Conservation (phyloP, 179 eudicot genomes). For the Beta macrorhiza region DNA sequence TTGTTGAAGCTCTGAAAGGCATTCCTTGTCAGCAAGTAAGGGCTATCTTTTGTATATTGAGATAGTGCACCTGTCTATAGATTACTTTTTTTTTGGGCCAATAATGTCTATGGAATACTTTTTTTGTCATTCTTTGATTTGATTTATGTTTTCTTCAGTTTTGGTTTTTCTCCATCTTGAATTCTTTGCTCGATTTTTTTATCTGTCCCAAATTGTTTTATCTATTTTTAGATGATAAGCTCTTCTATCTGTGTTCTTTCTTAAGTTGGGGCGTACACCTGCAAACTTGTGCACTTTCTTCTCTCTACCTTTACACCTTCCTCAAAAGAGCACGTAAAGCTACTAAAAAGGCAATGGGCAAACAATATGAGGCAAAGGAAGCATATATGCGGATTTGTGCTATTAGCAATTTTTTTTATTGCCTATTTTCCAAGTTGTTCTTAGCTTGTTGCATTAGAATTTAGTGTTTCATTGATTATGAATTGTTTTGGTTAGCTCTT, state of each 20-base stretch:
- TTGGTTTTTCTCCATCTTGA: not conserved
- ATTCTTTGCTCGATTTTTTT: not conserved
- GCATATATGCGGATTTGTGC: no score
- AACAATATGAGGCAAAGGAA: no score
- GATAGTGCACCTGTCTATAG: not conserved
- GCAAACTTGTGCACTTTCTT: no score
- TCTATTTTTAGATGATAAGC: no score
- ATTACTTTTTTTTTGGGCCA: not conserved
- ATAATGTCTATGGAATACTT: not conserved
- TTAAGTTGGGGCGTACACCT: no score
- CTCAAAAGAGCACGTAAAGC: no score
- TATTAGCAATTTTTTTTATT: no score
- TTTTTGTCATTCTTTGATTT: not conserved
- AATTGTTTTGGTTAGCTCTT: not conserved
- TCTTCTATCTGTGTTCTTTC: no score
- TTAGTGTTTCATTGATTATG: not conserved
- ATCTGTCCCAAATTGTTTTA: no score
- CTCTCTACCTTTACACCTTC: no score
- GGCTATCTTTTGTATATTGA: not conserved
- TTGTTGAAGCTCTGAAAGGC: conserved; percentile 79
- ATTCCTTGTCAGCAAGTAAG: conserved; percentile 83
- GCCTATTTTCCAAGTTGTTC: not conserved
- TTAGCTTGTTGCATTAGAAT: not conserved
- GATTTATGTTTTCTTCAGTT: not conserved
- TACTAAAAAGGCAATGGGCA: no score